phyloP scores from a whole-genome alignment of 352 stramenopile genomes.

The Globisporangium nagaii region DNA sequence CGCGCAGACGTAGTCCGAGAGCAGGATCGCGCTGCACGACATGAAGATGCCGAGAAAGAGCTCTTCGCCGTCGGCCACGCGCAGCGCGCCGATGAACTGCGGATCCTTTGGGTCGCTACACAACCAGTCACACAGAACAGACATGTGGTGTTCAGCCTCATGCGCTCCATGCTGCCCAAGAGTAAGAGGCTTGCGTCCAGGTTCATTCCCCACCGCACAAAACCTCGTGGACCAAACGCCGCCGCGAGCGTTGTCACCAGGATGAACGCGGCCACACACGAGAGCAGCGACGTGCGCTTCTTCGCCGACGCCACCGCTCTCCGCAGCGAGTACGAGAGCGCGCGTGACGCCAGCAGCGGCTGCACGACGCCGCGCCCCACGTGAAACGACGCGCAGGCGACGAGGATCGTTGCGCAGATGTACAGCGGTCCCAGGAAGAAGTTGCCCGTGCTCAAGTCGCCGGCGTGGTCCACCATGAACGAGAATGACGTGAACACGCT shows the following conservation, averaged over 20 bases:
- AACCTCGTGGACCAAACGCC: slow-evolving; percentile 46
- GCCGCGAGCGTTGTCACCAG: slow-evolving; percentile 30
- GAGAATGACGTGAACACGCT: slow-evolving; percentile 87
- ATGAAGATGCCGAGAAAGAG: slow-evolving; percentile 67
- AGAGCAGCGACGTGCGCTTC: slow-evolving; percentile 28
- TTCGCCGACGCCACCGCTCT: slow-evolving; percentile 12
- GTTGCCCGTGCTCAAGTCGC: slow-evolving; percentile 48
- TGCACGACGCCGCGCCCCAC: slow-evolving; percentile 32
- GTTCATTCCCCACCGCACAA: slow-evolving; percentile 39
- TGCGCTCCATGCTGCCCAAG: no score
- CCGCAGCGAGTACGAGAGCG: slow-evolving; percentile 8
- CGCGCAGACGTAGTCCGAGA: slow-evolving; percentile 45
- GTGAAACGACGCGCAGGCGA: slow-evolving; percentile 50
- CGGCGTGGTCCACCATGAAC: slow-evolving; percentile 84
- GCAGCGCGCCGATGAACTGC: slow-evolving; percentile 55
- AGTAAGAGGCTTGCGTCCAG: no score
- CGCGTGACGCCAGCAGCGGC: slow-evolving; percentile 8
- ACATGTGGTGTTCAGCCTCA: no score
- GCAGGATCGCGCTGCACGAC: slow-evolving; percentile 53
- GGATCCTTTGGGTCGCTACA: slow-evolving; percentile 74
- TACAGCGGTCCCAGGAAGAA: slow-evolving; percentile 49
- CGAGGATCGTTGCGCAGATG: slow-evolving; percentile 43
- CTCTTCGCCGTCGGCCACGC: slow-evolving; percentile 63
- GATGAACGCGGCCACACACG: slow-evolving; percentile 29
- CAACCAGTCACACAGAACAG: no score